A percentile compares a stretch with the other conserved stretches of the same genome.
Evolutionary conservation across 2,329 filamentous ascomycete genomes (phyloP).

Genomic region (Calonectria pauciramosa): DNA sequence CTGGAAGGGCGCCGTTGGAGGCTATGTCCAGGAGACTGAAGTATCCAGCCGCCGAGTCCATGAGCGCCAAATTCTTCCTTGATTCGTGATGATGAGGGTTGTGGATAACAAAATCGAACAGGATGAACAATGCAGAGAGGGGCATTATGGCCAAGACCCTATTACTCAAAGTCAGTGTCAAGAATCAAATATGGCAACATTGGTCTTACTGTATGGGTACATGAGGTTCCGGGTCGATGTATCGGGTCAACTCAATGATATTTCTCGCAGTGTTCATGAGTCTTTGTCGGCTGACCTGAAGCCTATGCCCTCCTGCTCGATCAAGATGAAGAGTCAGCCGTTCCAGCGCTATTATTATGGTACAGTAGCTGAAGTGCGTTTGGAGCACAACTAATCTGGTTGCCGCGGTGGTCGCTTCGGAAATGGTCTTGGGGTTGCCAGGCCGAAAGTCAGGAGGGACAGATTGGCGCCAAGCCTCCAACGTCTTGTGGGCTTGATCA

Average conservation of each 20-base stretch:
- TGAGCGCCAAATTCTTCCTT: not conserved
- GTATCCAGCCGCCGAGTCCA: not conserved
- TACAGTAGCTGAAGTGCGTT: not conserved
- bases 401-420: not conserved
- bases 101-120: slow-evolving; percentile 6
- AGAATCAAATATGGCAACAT: not conserved
- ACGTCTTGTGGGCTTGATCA: not conserved
- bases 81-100: slow-evolving; percentile 7
- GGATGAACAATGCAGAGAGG: not conserved
- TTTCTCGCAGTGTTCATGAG: slow-evolving; percentile 46
- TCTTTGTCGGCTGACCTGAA: not conserved
- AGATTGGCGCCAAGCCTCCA: not conserved
- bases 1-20: not conserved
- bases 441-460: not conserved
- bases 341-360: not conserved
- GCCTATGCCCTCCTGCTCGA: not conserved
- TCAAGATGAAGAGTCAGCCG: not conserved
- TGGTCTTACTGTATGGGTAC: slow-evolving; percentile 50
- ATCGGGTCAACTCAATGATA: slow-evolving; percentile 50
- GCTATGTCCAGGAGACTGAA: not conserved
- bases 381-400: not conserved
- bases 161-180: not conserved
- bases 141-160: not conserved
- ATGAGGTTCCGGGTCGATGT: slow-evolving; percentile 51
- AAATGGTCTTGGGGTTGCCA: not conserved